These are phyloP conservation scores for Clitopilus hobsonii DNA, from an alignment of 768 basidiomycete species.

Conservation along the genomic window DNA sequence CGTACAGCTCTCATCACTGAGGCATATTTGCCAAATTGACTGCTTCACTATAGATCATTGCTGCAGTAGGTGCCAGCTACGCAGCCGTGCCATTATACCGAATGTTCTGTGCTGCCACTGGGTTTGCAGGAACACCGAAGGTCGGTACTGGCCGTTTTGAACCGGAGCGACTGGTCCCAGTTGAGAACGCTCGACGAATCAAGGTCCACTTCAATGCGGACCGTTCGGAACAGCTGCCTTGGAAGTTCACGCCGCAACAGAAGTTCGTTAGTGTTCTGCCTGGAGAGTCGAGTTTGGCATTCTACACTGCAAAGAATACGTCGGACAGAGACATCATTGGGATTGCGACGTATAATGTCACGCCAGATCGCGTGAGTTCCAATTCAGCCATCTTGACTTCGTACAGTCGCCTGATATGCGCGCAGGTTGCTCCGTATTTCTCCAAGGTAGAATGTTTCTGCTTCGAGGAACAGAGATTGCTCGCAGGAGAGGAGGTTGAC, in stretches of 20 bases:
- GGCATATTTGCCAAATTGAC: neutral
- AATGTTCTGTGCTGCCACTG: conserved; percentile 97
- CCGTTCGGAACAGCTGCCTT: conserved; percentile 82
- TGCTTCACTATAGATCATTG: conserved; percentile 51
- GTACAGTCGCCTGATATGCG: neutral
- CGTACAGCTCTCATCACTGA: conserved; percentile 21
- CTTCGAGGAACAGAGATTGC: conserved; percentile 95
- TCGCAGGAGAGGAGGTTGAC: conserved; percentile 95
- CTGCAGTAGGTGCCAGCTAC: conserved; percentile 84
- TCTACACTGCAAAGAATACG: conserved; percentile 89
- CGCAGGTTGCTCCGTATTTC: conserved; percentile 94
- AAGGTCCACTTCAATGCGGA: conserved; percentile 97
- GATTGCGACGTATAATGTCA: conserved; percentile 98
- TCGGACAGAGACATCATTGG: conserved; percentile 89
- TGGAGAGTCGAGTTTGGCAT: conserved; percentile 94
- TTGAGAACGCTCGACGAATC: conserved; percentile 66
- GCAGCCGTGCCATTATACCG: conserved; percentile 97
- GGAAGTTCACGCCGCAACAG: conserved; percentile 91
- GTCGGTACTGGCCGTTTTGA: conserved; percentile 83
- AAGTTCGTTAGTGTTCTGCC: conserved; percentile 87
- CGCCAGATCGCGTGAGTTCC: conserved; percentile 82
- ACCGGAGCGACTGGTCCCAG: conserved; percentile 78
- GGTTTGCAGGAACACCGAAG: conserved; percentile 92
- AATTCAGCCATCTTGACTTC: neutral
- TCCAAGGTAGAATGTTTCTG: conserved; percentile 99